Conservation (phyloP, 495 filamentous ascomycete genomes). For the Zalerion maritima region DNA sequence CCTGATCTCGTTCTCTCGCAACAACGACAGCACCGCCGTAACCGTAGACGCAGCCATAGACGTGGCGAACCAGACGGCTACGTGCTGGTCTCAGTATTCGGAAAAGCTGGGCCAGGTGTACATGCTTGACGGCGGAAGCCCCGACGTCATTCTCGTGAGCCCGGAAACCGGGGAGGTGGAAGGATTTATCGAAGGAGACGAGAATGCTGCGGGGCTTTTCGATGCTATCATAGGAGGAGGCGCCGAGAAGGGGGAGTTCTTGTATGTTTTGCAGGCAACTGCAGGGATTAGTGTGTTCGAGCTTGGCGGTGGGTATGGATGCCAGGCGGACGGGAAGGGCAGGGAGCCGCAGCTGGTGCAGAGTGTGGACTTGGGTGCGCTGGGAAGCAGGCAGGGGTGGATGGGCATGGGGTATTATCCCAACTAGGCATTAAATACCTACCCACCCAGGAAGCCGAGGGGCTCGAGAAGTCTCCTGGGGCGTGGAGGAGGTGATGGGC, state of each 20-base stretch:
- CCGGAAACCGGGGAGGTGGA: slow-evolving; percentile 7
- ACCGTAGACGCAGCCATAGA: slow-evolving; percentile 8
- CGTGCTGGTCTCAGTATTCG: slow-evolving; percentile 14
- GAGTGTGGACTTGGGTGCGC: slow-evolving; percentile 11
- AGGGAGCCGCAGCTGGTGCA: slow-evolving; percentile 8
- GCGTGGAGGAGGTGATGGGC: too few species aligned
- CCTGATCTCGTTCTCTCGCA: slow-evolving; percentile 7
- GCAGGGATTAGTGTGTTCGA: slow-evolving; percentile 7
- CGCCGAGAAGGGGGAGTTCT: slow-evolving; percentile 7
- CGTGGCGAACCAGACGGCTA: slow-evolving; percentile 10
- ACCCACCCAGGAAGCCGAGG: too few species aligned
- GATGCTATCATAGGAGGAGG: slow-evolving; percentile 9
- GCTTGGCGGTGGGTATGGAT: slow-evolving; percentile 1
- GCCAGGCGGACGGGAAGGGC: slow-evolving; percentile 3
- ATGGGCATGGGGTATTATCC: slow-evolving; percentile 15
- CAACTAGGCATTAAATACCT: too few species aligned
- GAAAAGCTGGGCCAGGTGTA: slow-evolving; percentile 9
- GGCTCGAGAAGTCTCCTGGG: too few species aligned
- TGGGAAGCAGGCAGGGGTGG: slow-evolving; percentile 9
- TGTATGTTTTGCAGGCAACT: slow-evolving; percentile 12
- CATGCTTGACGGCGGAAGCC: slow-evolving; percentile 9
- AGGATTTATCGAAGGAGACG: slow-evolving; percentile 1
- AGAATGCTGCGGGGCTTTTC: slow-evolving; percentile 5
- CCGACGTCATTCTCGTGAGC: slow-evolving; percentile 11
- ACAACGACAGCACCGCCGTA: slow-evolving; percentile 4